Conservation (phyloP, 495 filamentous ascomycete genomes). For the Halenospora varia region DNA sequence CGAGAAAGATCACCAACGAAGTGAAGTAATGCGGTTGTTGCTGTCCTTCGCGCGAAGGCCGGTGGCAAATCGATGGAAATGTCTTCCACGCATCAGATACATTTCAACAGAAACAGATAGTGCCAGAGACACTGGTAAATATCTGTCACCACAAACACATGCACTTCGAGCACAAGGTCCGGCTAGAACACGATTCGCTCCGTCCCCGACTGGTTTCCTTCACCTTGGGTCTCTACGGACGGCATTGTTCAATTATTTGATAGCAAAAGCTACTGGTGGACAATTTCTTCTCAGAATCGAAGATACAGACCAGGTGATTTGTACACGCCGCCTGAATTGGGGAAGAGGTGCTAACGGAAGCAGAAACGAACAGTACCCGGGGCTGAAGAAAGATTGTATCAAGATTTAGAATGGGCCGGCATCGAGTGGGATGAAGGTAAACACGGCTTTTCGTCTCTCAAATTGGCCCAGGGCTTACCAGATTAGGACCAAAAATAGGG, state of each 20-base stretch:
- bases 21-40: conserved; percentile 16
- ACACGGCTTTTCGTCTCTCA: neutral
- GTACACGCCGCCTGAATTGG: conserved; percentile 18
- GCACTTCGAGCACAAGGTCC: conserved; percentile 51
- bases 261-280: conserved; percentile 84
- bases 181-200: conserved; percentile 89
- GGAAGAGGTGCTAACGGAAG: conserved; percentile 32
- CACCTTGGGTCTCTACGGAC: conserved; percentile 90
- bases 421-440: conserved; percentile 91
- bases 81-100: conserved; percentile 15
- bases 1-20: neutral
- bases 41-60: conserved; percentile 6
- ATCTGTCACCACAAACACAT: neutral
- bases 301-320: conserved; percentile 84
- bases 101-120: neutral
- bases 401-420: conserved; percentile 85
- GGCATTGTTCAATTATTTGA: conserved; percentile 86
- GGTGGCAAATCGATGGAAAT: conserved; percentile 19
- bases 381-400: conserved; percentile 70
- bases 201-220: conserved; percentile 89
- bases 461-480: neutral
- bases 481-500: conserved; percentile 60
- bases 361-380: conserved; percentile 75
- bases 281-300: conserved; percentile 90
- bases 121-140: too few relatives aligned